phyloP scores from a whole-genome alignment of 1,284 basidiomycete species.

The Nidula niveotomentosa region DNA sequence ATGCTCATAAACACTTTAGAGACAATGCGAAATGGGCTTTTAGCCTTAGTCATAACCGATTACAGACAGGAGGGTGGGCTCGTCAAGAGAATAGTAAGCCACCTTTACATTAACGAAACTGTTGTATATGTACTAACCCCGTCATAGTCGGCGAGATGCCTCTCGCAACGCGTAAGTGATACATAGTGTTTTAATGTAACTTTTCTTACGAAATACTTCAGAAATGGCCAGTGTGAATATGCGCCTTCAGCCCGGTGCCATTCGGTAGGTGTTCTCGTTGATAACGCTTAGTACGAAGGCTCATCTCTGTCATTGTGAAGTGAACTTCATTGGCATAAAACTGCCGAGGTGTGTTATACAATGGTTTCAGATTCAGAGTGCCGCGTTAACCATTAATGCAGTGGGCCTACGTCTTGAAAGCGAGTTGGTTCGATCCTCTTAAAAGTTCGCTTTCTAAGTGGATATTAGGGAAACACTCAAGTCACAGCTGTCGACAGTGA shows the following conservation, averaged over 20 bases:
- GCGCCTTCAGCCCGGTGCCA: conserved; percentile 53
- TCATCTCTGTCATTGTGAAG: conserved; percentile 20
- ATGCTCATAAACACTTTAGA: neutral
- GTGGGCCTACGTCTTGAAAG: conserved; percentile 52
- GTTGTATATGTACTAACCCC: neutral
- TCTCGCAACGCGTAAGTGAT: conserved; percentile 31
- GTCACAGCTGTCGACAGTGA: conserved; percentile 47
- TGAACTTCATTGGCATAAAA: conserved; percentile 63
- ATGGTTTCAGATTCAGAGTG: neutral
- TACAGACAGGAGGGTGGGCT: conserved; percentile 59
- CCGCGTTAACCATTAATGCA: conserved; percentile 8
- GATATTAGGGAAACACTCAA: conserved; percentile 36
- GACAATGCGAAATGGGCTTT: conserved; percentile 62
- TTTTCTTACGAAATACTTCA: conserved; percentile 4
- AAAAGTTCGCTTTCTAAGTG: neutral
- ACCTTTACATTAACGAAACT: neutral
- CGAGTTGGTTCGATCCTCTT: conserved; percentile 4
- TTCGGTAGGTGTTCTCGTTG: conserved; percentile 31
- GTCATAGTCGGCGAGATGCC: conserved; percentile 38
- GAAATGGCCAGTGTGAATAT: conserved; percentile 45
- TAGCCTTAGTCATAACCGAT: conserved; percentile 50
- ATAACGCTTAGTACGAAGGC: neutral
- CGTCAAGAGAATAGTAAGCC: conserved; percentile 48
- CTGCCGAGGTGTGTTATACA: conserved; percentile 36
- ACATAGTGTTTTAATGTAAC: neutral